phyloP scores from a whole-genome alignment of 2,329 filamentous ascomycete species.

The Colletotrichum musae region DNA sequence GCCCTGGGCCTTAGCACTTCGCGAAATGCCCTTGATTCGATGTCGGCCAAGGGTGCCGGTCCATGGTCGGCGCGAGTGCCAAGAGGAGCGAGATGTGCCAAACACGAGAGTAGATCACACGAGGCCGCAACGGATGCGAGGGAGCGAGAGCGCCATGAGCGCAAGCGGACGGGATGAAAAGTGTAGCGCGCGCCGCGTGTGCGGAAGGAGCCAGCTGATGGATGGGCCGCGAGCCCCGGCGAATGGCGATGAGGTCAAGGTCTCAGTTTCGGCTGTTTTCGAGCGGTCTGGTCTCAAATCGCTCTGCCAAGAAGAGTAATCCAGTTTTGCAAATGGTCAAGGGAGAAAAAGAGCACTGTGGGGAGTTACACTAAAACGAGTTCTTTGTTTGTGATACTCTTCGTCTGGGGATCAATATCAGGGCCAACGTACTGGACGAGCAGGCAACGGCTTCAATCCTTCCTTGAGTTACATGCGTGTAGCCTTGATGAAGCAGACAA shows the following conservation, averaged over 20 bases:
- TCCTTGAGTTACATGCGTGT: not conserved
- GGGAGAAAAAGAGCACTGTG: not conserved
- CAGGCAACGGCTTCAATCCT: conserved; percentile 13
- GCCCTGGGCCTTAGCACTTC: conserved; percentile 9
- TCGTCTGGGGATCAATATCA: not conserved
- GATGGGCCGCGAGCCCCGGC: not conserved
- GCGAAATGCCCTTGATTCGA: not conserved
- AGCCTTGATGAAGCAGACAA: not conserved
- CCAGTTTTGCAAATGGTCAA: conserved; percentile 6
- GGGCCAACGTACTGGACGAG: not conserved
- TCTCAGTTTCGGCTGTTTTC: conserved; percentile 35
- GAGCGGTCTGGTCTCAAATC: conserved; percentile 11
- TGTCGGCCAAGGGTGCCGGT: not conserved
- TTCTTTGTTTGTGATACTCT: conserved; percentile 26
- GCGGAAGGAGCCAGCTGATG: not conserved
- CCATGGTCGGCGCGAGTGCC: conserved; percentile 6
- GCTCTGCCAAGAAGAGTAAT: conserved; percentile 13
- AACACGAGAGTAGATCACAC: conserved; percentile 8
- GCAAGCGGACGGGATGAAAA: conserved; percentile 22
- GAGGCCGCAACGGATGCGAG: not conserved
- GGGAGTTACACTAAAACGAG: conserved; percentile 14
- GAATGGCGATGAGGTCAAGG: conserved; percentile 23
- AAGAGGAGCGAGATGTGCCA: conserved; percentile 13
- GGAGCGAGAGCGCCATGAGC: conserved; percentile 5
- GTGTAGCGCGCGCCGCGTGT: conserved; percentile 30